These are phyloP conservation scores for Arthrinium phaeospermum DNA, from an alignment of 2,329 filamentous ascomycete species.

Conservation along the genomic window DNA sequence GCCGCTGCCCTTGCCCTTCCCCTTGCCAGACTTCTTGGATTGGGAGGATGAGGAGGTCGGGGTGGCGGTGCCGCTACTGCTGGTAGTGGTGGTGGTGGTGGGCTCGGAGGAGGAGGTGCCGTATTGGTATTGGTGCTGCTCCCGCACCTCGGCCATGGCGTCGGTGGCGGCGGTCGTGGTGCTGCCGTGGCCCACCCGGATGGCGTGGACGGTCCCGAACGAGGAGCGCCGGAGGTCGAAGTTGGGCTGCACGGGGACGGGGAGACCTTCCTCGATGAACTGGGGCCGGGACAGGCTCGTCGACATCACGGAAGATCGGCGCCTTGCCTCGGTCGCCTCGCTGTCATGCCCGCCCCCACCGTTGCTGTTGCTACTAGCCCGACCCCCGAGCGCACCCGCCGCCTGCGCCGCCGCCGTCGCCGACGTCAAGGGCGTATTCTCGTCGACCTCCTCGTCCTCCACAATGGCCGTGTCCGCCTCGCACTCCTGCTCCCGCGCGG, in stretches of 20 bases:
- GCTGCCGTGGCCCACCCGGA: constrained; percentile 36
- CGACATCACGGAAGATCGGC: constrained; percentile 22
- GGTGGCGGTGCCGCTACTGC: not conserved
- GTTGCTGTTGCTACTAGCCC: constrained; percentile 11
- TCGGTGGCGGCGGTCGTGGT: constrained; percentile 3
- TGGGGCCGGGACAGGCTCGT: constrained; percentile 32
- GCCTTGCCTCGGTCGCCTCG: constrained; percentile 23
- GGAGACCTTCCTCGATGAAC: constrained; percentile 43
- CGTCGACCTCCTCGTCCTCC: constrained; percentile 7
- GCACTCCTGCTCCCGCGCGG: constrained; percentile 9
- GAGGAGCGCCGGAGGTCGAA: constrained; percentile 45
- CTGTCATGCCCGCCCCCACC: not conserved
- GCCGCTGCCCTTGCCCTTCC: not conserved
- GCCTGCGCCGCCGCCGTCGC: not conserved
- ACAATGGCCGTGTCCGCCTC: constrained; percentile 34
- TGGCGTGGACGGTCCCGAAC: constrained; percentile 50
- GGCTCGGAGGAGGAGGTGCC: not conserved
- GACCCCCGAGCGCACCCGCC: not conserved
- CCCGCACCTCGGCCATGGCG: not conserved
- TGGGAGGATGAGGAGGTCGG: not conserved
- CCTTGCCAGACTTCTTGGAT: not conserved
- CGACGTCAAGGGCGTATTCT: not conserved
- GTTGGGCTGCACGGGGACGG: constrained; percentile 40
- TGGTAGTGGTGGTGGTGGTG: not conserved
- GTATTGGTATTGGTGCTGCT: not conserved